Evolutionary conservation across 768 basidiomycete genomes (phyloP), one percentile per base, ranked within the genome.

Genomic region (Tricholoma terreum): DNA sequence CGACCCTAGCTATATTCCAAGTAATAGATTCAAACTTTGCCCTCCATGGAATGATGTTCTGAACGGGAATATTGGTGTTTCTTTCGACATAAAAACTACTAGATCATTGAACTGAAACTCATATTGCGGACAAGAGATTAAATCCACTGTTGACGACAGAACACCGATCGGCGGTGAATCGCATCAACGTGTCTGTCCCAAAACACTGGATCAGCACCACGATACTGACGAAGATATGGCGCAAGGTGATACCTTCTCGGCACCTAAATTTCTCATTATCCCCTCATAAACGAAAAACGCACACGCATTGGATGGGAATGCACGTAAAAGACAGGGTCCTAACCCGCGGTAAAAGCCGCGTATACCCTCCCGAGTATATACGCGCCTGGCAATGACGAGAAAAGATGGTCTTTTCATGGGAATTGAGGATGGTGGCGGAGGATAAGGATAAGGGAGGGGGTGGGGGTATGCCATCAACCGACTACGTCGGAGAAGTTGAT

Each of bases 271-370:
- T 58, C 84, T 73, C 83, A 92, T 84, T 24, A 85, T 76, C 38
- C 83, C 86, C 72, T 91, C 89, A 69, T 89, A 92, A 2, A 90
- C 89, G 62, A 88, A 89, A 49, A 88, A 77, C 0, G 89, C 90
- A 49, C 83, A 86, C 0, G 89, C 89, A 67, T 92, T 92, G 0
- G 84, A 81, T 12, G 90, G 90, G 71, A 91, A 88, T 17, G 90
- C 87, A 58, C 89, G 78, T 58, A 91, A 70, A 22, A 89, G 72
- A 55, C 82, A 83, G 33, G 89, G 88, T 10, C 79, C 81, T 24
- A 90, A 73, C 1, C 89, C 90, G 61, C 88, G 79, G 70, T 79
- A 83, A 65, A 83, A 87, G 31, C 86, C 85, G 40, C 72, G 59
- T 38, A 78, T 54, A 6, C 86, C 87, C 50, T 84, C 79, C 22